A percentile compares a stretch with the other conserved stretches of the same genome.
Evolutionary conservation across 2,329 filamentous ascomycete genomes (phyloP).

Genomic region (Aspergillus ochraceoroseus): DNA sequence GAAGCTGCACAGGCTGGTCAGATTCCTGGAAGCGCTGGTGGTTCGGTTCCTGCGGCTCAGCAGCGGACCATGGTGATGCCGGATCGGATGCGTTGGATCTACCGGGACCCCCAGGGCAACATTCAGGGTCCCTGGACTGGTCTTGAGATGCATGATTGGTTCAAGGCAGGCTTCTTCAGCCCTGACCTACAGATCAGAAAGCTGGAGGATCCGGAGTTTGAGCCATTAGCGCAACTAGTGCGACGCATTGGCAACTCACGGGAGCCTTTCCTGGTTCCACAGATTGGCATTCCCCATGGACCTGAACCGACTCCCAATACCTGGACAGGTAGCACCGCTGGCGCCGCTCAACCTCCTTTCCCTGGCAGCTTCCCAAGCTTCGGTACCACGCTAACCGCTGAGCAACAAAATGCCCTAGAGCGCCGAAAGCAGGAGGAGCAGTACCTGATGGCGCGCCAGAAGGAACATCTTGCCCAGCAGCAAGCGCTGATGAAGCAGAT

Average conservation of each 20-base stretch:
- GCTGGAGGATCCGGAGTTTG: constrained; percentile 86
- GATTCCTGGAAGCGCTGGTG: constrained; percentile 42
- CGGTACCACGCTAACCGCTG: constrained; percentile 89
- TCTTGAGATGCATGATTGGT: constrained; percentile 99
- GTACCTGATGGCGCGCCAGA: constrained; percentile 91
- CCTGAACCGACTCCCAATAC: constrained; percentile 54
- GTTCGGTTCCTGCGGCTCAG: constrained; percentile 63
- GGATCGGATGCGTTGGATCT: constrained; percentile 97
- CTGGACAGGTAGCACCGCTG: constrained; percentile 50
- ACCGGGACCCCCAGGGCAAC: constrained; percentile 87
- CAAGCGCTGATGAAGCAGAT: constrained; percentile 72
- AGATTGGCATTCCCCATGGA: constrained; percentile 91
- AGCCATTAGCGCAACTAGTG: constrained; percentile 90
- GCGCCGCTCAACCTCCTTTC: constrained; percentile 76
- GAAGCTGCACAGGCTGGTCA: constrained; percentile 33
- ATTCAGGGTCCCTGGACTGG: constrained; percentile 94
- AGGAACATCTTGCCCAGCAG: constrained; percentile 84
- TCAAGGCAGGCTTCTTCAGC: constrained; percentile 96
- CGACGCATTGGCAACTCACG: constrained; percentile 93
- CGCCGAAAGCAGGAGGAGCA: constrained; percentile 97
- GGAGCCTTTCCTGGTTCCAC: constrained; percentile 93
- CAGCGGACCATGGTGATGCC: constrained; percentile 97
- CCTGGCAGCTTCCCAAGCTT: constrained; percentile 93
- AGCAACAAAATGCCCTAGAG: constrained; percentile 96
- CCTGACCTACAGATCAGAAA: constrained; percentile 93